Evolutionary conservation across 2,329 filamentous ascomycete genomes (phyloP), one percentile per base, ranked within the genome.

Genomic region (Venturia asperata): DNA sequence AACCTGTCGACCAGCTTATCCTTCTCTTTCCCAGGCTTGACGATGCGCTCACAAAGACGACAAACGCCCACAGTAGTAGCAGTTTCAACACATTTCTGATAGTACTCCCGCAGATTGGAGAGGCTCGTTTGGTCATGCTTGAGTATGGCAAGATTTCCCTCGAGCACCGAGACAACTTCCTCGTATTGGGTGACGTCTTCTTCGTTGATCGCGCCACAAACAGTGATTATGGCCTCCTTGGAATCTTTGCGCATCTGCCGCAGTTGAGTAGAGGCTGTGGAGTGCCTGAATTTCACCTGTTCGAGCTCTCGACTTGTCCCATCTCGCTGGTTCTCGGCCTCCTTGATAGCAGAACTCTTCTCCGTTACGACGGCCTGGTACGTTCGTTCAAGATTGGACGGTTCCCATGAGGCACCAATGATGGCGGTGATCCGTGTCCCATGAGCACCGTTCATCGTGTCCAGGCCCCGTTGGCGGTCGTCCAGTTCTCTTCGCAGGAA

Each of bases 401-500:
- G 80, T 30, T 85, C 79, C 92, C 92, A 97, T 0, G 82, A 80
- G 7, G 74, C 68, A 34, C 87, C 86, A 41, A 97, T 70, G 13
- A 90, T 75, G 6, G 81, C 78, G 15, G 83, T 81, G 27, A 99
- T 80, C 69, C 89, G 89, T 42, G 87, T 81, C 62, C 82, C 84
- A 80, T 95, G 91, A 0, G 91, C 91, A 61, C 81, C 85, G 67
- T 81, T 85, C 78, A 97, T 85, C 0, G 90, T 94, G 10, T 92
- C 84, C 2, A 97, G 80, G 67, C 89, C 89, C 42, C 85, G 83
- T 73, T 89, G 85, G 65, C 88, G 85, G 69, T 91, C 87, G 68
- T 85, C 84, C 37, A 91, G 76, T 71, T 96, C 90, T 70, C 92
- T 92, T 71, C 89, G 92, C 42, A 92, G 82, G 70, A 90, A 87